phyloP scores from a whole-genome alignment of 2,329 filamentous ascomycete species.

The Zopfia rhizophila region DNA sequence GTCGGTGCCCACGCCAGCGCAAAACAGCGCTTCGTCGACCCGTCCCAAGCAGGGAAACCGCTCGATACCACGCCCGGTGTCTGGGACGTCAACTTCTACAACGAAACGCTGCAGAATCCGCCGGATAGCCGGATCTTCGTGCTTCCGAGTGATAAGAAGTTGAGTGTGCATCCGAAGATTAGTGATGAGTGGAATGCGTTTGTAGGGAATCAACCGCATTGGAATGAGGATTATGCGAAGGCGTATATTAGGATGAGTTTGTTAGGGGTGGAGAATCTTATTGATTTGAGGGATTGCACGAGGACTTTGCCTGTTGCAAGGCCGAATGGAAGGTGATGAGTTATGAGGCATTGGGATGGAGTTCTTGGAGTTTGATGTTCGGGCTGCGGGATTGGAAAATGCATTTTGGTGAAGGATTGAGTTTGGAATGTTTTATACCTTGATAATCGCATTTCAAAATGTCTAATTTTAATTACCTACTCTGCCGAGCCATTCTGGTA shows the following conservation, averaged over 20 bases:
- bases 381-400: too few relatives aligned
- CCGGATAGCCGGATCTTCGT: conserved; percentile 39
- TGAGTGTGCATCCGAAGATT: conserved; percentile 39
- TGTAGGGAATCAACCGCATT: conserved; percentile 40
- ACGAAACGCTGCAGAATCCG: conserved; percentile 45
- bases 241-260: conserved; percentile 46
- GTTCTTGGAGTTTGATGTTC: too few relatives aligned
- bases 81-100: conserved; percentile 64
- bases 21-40: conserved; percentile 60
- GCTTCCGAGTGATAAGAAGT: conserved; percentile 37
- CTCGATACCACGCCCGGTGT: conserved; percentile 62
- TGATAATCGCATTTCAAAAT: too few relatives aligned
- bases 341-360: too few relatives aligned
- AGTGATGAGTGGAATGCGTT: conserved; percentile 37
- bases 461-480: too few relatives aligned
- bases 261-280: conserved; percentile 35
- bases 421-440: too few relatives aligned
- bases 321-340: too few relatives aligned
- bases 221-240: conserved; percentile 45
- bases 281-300: conserved; percentile 38
- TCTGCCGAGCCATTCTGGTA: too few relatives aligned
- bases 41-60: conserved; percentile 47
- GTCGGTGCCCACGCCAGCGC: conserved; percentile 65
- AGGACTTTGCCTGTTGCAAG: conserved; percentile 44
- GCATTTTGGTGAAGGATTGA: too few relatives aligned